Percentiles rank a stretch among this genome's conserved stretches.
phyloP scores from a whole-genome alignment of 2,329 filamentous ascomycete species.

The Xylaria sp. region DNA sequence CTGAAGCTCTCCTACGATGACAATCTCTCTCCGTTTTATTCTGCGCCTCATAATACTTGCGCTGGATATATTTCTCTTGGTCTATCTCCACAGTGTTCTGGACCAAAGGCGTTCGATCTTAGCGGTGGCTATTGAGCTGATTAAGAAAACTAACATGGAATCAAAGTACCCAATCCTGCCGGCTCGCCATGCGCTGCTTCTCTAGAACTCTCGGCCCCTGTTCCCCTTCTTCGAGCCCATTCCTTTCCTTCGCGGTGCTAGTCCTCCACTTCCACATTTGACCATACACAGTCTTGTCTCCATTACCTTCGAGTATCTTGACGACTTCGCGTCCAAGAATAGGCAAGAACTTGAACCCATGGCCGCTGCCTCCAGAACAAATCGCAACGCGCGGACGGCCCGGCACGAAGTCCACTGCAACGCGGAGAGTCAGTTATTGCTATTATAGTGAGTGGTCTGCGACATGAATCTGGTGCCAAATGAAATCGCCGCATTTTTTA shows the following conservation, averaged over 20 bases:
- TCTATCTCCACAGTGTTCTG: no score
- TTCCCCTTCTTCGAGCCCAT: conserved; percentile 47
- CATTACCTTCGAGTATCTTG: conserved; percentile 44
- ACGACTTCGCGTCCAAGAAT: conserved; percentile 48
- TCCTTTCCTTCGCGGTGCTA: conserved; percentile 28
- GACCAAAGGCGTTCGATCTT: no score
- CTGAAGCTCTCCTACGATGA: no score
- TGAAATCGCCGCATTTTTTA: neutral
- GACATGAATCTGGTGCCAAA: neutral
- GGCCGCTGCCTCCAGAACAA: conserved; percentile 68
- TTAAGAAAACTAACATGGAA: conserved; percentile 39
- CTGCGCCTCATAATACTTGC: no score
- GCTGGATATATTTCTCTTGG: no score
- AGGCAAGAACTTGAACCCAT: conserved; percentile 49
- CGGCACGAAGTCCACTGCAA: conserved; percentile 52
- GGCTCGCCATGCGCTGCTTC: conserved; percentile 45
- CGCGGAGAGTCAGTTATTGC: neutral
- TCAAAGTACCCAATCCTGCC: conserved; percentile 48
- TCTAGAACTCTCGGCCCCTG: conserved; percentile 43
- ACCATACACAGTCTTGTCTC: conserved; percentile 43
- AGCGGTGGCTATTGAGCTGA: no score
- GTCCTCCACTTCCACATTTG: conserved; percentile 47
- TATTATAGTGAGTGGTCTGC: neutral
- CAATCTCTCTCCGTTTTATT: no score
- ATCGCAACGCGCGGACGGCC: conserved; percentile 59